Conservation (phyloP, 2,329 filamentous ascomycete species). For the Capronia coronata region DNA sequence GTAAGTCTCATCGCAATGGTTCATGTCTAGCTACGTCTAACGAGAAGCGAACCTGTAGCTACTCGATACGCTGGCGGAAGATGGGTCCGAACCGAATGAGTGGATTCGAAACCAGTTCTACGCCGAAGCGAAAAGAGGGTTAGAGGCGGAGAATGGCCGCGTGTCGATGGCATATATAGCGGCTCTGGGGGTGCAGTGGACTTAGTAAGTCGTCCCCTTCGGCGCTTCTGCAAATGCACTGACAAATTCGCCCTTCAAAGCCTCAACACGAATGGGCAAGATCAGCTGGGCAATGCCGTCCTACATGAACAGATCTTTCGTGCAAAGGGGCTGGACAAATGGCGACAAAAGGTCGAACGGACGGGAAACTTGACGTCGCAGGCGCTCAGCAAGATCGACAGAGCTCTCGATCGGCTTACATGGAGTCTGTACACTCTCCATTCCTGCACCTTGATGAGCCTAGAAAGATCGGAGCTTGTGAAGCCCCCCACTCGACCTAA, state of each 20-base stretch:
- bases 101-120: constrained; percentile 32
- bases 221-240: not conserved
- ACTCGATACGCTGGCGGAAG: constrained; percentile 29
- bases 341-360: constrained; percentile 24
- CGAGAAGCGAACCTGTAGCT: constrained; percentile 26
- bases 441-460: constrained; percentile 13
- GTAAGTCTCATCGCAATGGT: constrained; percentile 25
- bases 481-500: constrained; percentile 13
- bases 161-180: constrained; percentile 32
- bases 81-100: constrained; percentile 27
- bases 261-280: constrained; percentile 32
- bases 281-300: constrained; percentile 22
- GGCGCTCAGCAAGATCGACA: constrained; percentile 6
- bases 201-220: constrained; percentile 27
- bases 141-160: constrained; percentile 32
- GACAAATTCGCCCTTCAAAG: constrained; percentile 18
- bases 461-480: constrained; percentile 25
- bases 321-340: constrained; percentile 30
- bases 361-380: constrained; percentile 2
- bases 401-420: constrained; percentile 6
- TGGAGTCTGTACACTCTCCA: constrained; percentile 18
- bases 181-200: constrained; percentile 30
- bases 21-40: not conserved
- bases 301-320: constrained; percentile 16
- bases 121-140: constrained; percentile 32